phyloP scores from a whole-genome alignment of 2,329 filamentous ascomycete species.

The Colletotrichum sublineola region DNA sequence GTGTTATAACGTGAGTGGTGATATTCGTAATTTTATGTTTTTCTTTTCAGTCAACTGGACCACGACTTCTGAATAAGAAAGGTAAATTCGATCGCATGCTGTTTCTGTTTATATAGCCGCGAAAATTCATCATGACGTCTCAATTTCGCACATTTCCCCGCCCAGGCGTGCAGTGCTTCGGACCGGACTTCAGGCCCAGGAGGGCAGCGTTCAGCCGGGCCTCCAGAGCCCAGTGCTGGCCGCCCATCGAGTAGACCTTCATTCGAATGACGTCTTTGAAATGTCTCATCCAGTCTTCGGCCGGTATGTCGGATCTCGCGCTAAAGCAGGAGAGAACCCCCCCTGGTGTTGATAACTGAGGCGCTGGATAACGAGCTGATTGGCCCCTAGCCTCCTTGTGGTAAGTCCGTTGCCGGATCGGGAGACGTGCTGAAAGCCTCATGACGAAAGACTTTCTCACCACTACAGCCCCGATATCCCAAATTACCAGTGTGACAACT shows the following conservation, averaged over 20 bases:
- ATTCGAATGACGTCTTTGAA: slow-evolving; percentile 39
- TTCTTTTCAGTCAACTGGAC: neutral
- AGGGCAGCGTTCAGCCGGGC: neutral
- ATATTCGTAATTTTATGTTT: neutral
- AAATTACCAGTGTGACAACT: neutral
- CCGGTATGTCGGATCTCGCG: neutral
- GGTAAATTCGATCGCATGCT: neutral
- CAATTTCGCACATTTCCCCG: slow-evolving; percentile 1
- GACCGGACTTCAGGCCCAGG: neutral
- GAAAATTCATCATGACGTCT: slow-evolving; percentile 20
- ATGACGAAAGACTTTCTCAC: slow-evolving; percentile 35
- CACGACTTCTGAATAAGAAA: rapidly evolving
- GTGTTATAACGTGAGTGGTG: neutral
- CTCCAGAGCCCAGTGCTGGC: neutral
- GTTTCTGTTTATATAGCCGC: slow-evolving; percentile 6
- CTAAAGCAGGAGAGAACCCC: slow-evolving; percentile 16
- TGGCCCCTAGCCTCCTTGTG: neutral
- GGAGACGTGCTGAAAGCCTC: slow-evolving; percentile 18
- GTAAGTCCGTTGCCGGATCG: slow-evolving; percentile 24
- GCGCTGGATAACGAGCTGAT: slow-evolving; percentile 27
- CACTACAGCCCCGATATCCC: neutral
- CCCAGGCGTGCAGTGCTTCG: neutral
- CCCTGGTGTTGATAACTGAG: neutral
- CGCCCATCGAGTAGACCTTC: neutral
- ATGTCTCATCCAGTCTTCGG: slow-evolving; percentile 2